These are phyloP conservation scores for Cytospora piceae DNA, from an alignment of 2,329 filamentous ascomycete genomes.

Conservation along the genomic window DNA sequence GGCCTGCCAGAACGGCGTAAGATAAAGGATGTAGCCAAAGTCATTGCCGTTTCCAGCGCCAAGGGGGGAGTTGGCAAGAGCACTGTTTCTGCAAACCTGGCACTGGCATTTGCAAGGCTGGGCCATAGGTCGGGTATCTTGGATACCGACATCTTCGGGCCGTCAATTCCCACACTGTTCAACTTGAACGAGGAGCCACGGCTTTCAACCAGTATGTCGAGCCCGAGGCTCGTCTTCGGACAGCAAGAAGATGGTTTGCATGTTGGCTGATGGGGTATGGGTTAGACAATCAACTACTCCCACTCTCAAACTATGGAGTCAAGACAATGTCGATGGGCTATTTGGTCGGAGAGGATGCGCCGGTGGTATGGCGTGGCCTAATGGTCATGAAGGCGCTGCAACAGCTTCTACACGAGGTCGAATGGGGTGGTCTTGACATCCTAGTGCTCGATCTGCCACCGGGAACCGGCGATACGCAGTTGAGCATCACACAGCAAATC, in stretches of 20 bases:
- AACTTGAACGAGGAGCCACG: slow-evolving; percentile 79
- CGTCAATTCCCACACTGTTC: slow-evolving; percentile 88
- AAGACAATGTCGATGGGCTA: slow-evolving; percentile 99
- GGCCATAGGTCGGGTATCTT: slow-evolving; percentile 85
- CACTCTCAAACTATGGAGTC: slow-evolving; percentile 90
- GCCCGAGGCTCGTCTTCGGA: neutral
- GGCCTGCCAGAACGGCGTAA: slow-evolving; percentile 79
- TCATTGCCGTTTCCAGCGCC: slow-evolving; percentile 95
- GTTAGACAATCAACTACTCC: slow-evolving; percentile 77
- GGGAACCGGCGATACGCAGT: slow-evolving; percentile 91
- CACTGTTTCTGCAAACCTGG: slow-evolving; percentile 87
- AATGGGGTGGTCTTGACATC: slow-evolving; percentile 88
- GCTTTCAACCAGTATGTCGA: slow-evolving; percentile 66
- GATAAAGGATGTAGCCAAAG: slow-evolving; percentile 83
- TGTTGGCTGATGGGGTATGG: slow-evolving; percentile 24
- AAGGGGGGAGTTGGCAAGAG: slow-evolving; percentile 99
- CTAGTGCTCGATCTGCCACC: slow-evolving; percentile 90
- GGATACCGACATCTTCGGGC: slow-evolving; percentile 96
- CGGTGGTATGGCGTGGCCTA: slow-evolving; percentile 91
- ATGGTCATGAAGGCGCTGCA: slow-evolving; percentile 99
- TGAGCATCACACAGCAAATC: slow-evolving; percentile 96
- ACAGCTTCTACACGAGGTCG: slow-evolving; percentile 91
- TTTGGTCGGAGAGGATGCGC: slow-evolving; percentile 75
- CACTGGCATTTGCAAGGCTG: slow-evolving; percentile 80
- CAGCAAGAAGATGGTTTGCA: slow-evolving; percentile 12